These are phyloP conservation scores for Alternaria conjuncta DNA, from an alignment of 2,329 filamentous ascomycete species.

Conservation along the genomic window DNA sequence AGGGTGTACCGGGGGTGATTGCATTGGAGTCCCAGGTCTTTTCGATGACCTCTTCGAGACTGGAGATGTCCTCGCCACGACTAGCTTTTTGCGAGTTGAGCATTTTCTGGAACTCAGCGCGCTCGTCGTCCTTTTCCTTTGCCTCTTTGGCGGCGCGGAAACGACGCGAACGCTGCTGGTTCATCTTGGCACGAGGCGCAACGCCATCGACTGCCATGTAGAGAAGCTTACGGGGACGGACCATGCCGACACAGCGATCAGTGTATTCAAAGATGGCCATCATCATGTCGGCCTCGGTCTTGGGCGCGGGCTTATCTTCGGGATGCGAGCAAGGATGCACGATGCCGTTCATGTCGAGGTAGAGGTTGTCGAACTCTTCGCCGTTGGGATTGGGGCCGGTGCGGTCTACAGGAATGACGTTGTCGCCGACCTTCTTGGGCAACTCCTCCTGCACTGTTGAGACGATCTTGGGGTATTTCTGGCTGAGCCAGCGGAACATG, in stretches of 20 bases:
- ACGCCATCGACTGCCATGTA: constrained; percentile 99
- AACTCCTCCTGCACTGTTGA: constrained; percentile 87
- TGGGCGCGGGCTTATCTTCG: constrained; percentile 87
- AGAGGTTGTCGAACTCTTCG: constrained; percentile 97
- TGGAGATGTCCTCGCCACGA: constrained; percentile 60
- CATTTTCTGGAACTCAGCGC: constrained; percentile 84
- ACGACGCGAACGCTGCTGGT: constrained; percentile 94
- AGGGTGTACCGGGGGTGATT: constrained; percentile 95
- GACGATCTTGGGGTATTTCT: constrained; percentile 97
- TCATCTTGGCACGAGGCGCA: constrained; percentile 98
- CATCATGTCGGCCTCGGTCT: constrained; percentile 99
- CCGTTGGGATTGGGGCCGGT: constrained; percentile 91
- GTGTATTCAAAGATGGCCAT: constrained; percentile 97
- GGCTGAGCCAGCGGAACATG: constrained; percentile 94
- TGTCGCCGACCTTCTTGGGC: constrained; percentile 81
- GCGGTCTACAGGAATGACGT: constrained; percentile 82
- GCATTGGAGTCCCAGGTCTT: constrained; percentile 91
- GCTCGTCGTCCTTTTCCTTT: constrained; percentile 90
- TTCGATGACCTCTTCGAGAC: constrained; percentile 70
- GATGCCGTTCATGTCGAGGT: constrained; percentile 99
- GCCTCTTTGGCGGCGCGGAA: constrained; percentile 95
- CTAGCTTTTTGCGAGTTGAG: constrained; percentile 74
- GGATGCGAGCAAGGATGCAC: constrained; percentile 98
- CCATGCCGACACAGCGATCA: constrained; percentile 99
- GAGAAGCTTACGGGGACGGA: constrained; percentile 89